Evolutionary conservation across 1,284 basidiomycete genomes (phyloP), one percentile per base, ranked within the genome.

Genomic region (Phlebopus sp.): DNA sequence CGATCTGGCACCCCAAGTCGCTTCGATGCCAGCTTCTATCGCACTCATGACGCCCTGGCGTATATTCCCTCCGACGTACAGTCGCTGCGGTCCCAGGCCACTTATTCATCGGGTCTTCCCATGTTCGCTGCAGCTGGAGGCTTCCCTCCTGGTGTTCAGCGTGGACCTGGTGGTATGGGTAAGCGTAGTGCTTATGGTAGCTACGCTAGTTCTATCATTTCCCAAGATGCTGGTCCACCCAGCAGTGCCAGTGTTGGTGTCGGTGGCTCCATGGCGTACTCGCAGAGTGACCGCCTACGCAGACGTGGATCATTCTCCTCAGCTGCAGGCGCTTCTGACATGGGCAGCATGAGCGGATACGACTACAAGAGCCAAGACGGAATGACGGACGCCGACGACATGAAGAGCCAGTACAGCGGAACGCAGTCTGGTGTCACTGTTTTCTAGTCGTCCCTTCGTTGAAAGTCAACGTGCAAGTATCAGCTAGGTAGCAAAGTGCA

Each of bases 61-160:
- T 97, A 95, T 67, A 96, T 98, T 54, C 94, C 95, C 2, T 91
- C 92, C 15, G 96, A 98, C 61, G 90, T 86, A 11, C 94, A 96
- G 65, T 96, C 93, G 5, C 78, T 97, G 31, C 86, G 92, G 47
- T 96, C 93, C 5, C 95, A 97, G 69, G 92, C 93, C 0, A 94
- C 92, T 0, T 95, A 94, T 64, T 86, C 89, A 2, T 94, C 92
- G 8, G 90, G 90, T 17, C 73, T 97, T 43, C 94, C 94, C 2
- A 81, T 91, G 71, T 94, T 93, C 63, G 74, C 81, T 31, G 77
- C 82, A 23, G 73, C 77, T 52, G 81, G 84, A 36, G 81, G 86
- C 4, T 88, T 89, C 65, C 78, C 84, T 32, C 74, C 81, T 51
- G 77, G 78, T 17, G 72, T 81, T 46, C 77, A 78, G 53, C 78